Evolutionary conservation across 192 early-diverging fungal species (phyloP), one percentile per base, ranked within the genome.

Genomic region (Funneliformis mosseae): DNA sequence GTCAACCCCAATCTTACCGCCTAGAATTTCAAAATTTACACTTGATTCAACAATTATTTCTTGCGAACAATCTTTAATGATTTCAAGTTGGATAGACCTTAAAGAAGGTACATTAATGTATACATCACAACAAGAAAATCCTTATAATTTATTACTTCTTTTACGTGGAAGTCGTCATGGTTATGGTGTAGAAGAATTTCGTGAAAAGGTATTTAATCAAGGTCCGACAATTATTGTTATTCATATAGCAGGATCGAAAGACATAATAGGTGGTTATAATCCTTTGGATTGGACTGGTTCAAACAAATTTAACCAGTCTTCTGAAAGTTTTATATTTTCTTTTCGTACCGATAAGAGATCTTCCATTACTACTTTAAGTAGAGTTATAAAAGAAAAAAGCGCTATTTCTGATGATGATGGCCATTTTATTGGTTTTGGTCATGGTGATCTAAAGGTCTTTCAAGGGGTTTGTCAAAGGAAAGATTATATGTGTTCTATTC

Each of bases 71-170:
- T 6, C 76, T 18, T 60, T 61, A 16, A 14, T 77, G 8, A 63
- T 77, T 66, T 39, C 60, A 39, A 77, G 61, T 77, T 77, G 76
- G 76, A 77, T 77, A 64, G 74, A 60, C 59, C n/a, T 23, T 48
- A 45, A 77, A 64, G 42, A 45, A 42, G 60, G 64, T 66, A 12
- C 41, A 42, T 28, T 6, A 50, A 48, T 48, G 12, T 55, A 46
- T 55, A 38, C 23, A 27, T 46, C 46, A n/a, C 21, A 28, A 59
- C 11, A 62, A 23, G 75, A 60, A 43, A 60, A 63, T 64, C 60
- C 75, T n/a, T 64, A 62, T 77, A 25, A 62, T 42, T 63, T 77
- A 21, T 42, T 33, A 42, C 25, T 77, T 7, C 39, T 77, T 18
- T 42, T 63, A 12, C 43, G 75, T 18, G 75, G 59, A n/a, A 64